These are phyloP conservation scores for Phytopythium litorale DNA, from an alignment of 352 stramenopile genomes.

Conservation along the genomic window DNA sequence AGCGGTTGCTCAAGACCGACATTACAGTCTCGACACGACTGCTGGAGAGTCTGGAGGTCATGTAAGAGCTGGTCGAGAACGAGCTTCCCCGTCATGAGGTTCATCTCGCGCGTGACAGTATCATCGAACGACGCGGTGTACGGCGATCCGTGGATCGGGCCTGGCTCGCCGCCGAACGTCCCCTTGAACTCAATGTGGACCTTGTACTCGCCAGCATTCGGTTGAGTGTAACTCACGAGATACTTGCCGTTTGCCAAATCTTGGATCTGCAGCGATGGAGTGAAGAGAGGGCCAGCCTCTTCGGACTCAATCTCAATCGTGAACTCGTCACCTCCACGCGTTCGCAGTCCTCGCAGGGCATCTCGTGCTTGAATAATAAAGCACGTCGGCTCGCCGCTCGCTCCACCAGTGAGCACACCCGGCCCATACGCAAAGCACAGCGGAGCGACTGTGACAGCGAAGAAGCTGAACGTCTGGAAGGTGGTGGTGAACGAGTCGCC, in stretches of 20 bases:
- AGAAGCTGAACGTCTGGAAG: constrained; percentile 92
- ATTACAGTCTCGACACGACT: constrained; percentile 65
- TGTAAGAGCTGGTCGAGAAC: constrained; percentile 66
- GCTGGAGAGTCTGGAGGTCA: constrained; percentile 57
- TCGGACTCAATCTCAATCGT: constrained; percentile 57
- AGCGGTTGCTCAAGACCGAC: constrained; percentile 69
- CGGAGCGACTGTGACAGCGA: constrained; percentile 86
- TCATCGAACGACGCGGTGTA: constrained; percentile 83
- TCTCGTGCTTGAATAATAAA: constrained; percentile 89
- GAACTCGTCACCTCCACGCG: constrained; percentile 93
- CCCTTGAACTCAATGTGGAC: constrained; percentile 90
- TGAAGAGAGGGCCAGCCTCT: constrained; percentile 41
- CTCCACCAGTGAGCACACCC: constrained; percentile 85
- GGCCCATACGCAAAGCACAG: constrained; percentile 93
- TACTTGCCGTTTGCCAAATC: constrained; percentile 94
- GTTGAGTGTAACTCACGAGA: constrained; percentile 88
- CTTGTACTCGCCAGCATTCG: constrained; percentile 77
- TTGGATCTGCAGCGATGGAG: constrained; percentile 58
- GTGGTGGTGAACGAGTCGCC: constrained; percentile 94
- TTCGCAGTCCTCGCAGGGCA: constrained; percentile 66
- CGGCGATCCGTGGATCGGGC: constrained; percentile 88
- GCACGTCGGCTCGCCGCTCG: constrained; percentile 61
- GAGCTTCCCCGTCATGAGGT: constrained; percentile 78
- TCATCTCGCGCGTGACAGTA: constrained; percentile 75
- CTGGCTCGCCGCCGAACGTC: constrained; percentile 88